A percentile compares a stretch with the other conserved stretches of the same genome.
Evolutionary conservation across 352 stramenopile species (phyloP).

Genomic region (Phytophthora europaea): DNA sequence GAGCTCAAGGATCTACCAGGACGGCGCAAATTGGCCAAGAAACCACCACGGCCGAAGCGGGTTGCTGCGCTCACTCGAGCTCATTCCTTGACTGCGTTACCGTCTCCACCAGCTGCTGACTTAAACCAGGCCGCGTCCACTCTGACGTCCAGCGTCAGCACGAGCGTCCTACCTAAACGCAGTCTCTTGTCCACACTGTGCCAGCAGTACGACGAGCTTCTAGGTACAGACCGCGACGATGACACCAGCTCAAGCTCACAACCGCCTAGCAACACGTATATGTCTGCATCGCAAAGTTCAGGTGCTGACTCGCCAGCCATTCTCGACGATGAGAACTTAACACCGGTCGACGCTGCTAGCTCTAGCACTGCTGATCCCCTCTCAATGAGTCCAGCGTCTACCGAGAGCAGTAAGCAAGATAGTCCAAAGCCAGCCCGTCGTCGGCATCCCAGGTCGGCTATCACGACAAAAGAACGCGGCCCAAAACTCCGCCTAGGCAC

Average conservation of each 20-base stretch:
- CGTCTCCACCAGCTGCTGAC: neutral
- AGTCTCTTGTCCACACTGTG: conserved; percentile 28
- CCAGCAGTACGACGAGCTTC: conserved; percentile 57
- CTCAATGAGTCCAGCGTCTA: neutral
- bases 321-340: neutral
- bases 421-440: conserved; percentile 15
- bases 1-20: conserved; percentile 10
- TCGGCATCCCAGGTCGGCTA: conserved; percentile 29
- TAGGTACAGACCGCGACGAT: conserved; percentile 41
- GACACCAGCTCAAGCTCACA: conserved; percentile 11
- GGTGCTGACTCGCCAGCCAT: neutral
- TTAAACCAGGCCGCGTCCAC: conserved; percentile 18
- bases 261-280: neutral
- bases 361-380: neutral
- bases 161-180: conserved; percentile 27
- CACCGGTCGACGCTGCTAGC: neutral
- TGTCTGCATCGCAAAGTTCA: neutral
- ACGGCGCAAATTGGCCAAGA: conserved; percentile 38
- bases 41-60: conserved; percentile 32
- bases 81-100: conserved; percentile 36
- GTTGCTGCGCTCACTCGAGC: conserved; percentile 23
- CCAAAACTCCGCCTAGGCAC: conserved; percentile 24
- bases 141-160: conserved; percentile 50
- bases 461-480: conserved; percentile 19
- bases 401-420: conserved; percentile 28